phyloP scores from a whole-genome alignment of 2,329 filamentous ascomycete genomes.

The Coleophoma crateriformis region DNA sequence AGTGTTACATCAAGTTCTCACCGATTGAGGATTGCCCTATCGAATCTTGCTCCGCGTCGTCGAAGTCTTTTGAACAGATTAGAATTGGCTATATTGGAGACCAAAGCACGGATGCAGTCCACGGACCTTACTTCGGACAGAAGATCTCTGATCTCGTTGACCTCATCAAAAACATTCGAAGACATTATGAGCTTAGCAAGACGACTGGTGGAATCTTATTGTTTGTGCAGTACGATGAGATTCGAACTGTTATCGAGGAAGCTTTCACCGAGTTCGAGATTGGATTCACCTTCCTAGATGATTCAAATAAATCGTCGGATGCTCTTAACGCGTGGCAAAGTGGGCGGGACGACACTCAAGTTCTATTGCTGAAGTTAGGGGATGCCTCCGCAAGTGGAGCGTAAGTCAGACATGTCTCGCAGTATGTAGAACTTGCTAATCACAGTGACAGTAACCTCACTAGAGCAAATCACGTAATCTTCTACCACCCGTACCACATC shows the following conservation, averaged over 20 bases:
- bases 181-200: constrained; percentile 36
- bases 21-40: too few species aligned
- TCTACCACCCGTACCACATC: constrained; percentile 49
- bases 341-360: constrained; percentile 31
- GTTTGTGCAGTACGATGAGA: constrained; percentile 46
- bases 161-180: constrained; percentile 32
- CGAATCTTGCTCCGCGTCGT: too few species aligned
- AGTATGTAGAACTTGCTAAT: constrained; percentile 5
- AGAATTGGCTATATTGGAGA: too few species aligned
- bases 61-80: too few species aligned
- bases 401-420: constrained; percentile 33
- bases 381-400: constrained; percentile 53
- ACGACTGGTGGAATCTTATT: constrained; percentile 29
- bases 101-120: too few species aligned
- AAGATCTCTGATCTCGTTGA: constrained; percentile 41
- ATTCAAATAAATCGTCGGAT: constrained; percentile 20
- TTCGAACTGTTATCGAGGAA: constrained; percentile 31
- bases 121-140: constrained; percentile 29
- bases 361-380: constrained; percentile 51
- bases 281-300: constrained; percentile 29
- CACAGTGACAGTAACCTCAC: constrained; percentile 47
- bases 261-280: constrained; percentile 28
- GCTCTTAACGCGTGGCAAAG: constrained; percentile 35
- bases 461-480: constrained; percentile 59
- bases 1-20: too few species aligned